phyloP scores from a whole-genome alignment of 257 asterid genomes.

The Solanum pennellii region DNA sequence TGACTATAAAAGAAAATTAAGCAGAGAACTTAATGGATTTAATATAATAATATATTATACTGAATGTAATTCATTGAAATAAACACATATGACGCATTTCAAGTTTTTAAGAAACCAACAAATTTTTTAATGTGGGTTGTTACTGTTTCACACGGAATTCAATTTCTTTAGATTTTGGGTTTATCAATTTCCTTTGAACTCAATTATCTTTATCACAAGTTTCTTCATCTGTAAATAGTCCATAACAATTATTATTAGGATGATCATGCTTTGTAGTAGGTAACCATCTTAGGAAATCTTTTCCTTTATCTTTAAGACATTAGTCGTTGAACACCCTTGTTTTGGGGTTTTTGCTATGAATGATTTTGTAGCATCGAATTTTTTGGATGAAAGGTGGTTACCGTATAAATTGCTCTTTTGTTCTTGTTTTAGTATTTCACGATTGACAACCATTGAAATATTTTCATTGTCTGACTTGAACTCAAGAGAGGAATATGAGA shows the following conservation, averaged over 20 bases:
- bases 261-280: not conserved
- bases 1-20: too few relatives aligned
- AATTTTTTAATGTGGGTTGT: not conserved
- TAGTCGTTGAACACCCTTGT: not conserved
- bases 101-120: not conserved
- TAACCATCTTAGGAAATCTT: not conserved
- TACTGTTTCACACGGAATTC: not conserved
- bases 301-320: not conserved
- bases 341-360: not conserved
- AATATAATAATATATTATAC: too few relatives aligned
- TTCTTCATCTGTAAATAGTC: not conserved
- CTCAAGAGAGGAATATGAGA: not conserved
- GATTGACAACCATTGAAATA: not conserved
- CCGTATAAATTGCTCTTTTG: not conserved
- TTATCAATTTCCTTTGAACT: not conserved
- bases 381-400: not conserved
- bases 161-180: not conserved
- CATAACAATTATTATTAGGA: not conserved
- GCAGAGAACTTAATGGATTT: too few relatives aligned
- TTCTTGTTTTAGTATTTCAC: not conserved
- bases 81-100: not conserved
- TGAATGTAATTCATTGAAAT: not conserved
- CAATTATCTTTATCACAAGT: not conserved
- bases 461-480: not conserved
- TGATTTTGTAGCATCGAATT: not conserved